Evolutionary conservation across 2,329 filamentous ascomycete genomes (phyloP).

Genomic region (Zymoseptoria ardabiliae): DNA sequence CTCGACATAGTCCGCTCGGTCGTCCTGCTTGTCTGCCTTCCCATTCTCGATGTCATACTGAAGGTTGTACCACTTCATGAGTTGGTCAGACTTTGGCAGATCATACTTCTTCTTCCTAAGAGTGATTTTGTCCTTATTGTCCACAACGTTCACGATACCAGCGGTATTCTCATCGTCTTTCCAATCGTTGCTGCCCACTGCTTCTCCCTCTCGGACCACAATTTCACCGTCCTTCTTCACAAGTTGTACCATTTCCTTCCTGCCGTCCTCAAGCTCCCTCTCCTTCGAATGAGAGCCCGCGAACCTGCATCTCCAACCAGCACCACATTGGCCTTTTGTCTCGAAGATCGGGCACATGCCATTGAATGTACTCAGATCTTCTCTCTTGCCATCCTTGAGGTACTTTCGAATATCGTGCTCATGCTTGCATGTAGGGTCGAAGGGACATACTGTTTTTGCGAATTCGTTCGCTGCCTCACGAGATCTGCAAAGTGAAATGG

Average conservation of each 20-base stretch:
- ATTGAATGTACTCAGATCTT: conserved; percentile 67
- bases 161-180: conserved; percentile 35
- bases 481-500: conserved; percentile 68
- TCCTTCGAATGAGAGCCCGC: conserved; percentile 81
- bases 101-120: conserved; percentile 65
- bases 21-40: conserved; percentile 50
- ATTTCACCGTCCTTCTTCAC: conserved; percentile 35
- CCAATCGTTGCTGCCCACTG: conserved; percentile 22
- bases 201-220: conserved; percentile 19
- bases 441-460: conserved; percentile 66
- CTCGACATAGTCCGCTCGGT: conserved; percentile 74
- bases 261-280: conserved; percentile 67
- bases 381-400: conserved; percentile 70
- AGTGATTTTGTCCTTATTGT: conserved; percentile 61
- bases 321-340: conserved; percentile 64
- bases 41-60: conserved; percentile 24
- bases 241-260: conserved; percentile 70
- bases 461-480: conserved; percentile 69
- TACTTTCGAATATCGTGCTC: conserved; percentile 83
- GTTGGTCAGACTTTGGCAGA: conserved; percentile 67
- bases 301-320: conserved; percentile 93
- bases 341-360: conserved; percentile 79
- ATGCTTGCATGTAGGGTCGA: conserved; percentile 71
- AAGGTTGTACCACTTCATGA: conserved; percentile 65
- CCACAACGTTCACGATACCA: conserved; percentile 69